Evolutionary conservation across 2,329 filamentous ascomycete species (phyloP), one percentile per base, ranked within the genome.

Genomic region (Monilinia fructigena): DNA sequence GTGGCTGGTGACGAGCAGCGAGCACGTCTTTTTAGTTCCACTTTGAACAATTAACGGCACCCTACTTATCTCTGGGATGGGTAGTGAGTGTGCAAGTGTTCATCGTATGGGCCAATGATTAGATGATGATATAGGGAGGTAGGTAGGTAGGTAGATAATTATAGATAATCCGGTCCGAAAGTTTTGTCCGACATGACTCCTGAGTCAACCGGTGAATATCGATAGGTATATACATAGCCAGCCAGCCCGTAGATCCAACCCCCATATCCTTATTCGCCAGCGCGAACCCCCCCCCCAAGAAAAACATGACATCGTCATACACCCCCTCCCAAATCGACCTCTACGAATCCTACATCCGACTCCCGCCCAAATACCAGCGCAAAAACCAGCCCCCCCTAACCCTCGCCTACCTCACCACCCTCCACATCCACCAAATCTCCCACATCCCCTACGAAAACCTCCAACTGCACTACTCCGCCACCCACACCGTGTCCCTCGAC

Each of bases 391-490:
- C 74, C 6, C 8, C 66, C 16, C 59, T 71, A 4, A 61, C 70
- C 56, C n/a, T 70, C 55, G 56, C 65, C 7, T 73, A 73, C 45
- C 67, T 74, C 2, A 74, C 69, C 3, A 67, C 68, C 2, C 66
- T 74, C 1, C 71, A 73, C 62, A 60, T 68, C 8, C 69, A 74
- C 55, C 71, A 73, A 53, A 71, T 75, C 47, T 63, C 68, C 31
- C 40, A 53, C 2, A 52, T 72, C 11, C 74, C 73, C 10, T 75
- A 74, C 35, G 73, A 75, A 61, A 75, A 75, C 40, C 63, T 75
- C 1, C 55, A 55, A 0, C 53, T 75, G 0, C 73, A 75, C 54
- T 75, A 75, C 56, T 74, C 73, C 1, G 23, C 55, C 8, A 8
- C 52, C 12, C 70, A 70, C 42, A 31, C 48, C 0, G 67, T 74